phyloP scores from a whole-genome alignment of 305 asterid species.

The Ilex paraguariensis region DNA sequence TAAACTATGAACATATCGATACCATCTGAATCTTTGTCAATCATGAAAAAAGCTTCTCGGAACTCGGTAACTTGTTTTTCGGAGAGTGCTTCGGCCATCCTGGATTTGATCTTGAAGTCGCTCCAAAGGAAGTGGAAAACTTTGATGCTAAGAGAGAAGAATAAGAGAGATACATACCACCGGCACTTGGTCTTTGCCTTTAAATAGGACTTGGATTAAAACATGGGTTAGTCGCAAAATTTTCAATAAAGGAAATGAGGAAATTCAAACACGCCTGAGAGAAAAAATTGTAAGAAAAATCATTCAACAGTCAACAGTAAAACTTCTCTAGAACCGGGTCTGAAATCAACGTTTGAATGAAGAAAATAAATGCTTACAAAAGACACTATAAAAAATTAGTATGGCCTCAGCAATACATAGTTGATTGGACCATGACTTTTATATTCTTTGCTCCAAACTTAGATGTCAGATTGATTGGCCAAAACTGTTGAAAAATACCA shows the following conservation, averaged over 20 bases:
- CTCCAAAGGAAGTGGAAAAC: neutral
- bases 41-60: slow-evolving; percentile 34
- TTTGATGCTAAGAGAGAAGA: neutral
- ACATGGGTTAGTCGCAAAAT: neutral
- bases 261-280: neutral
- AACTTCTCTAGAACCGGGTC: too few species aligned
- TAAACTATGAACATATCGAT: neutral
- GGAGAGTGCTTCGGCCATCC: slow-evolving; percentile 19
- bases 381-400: too few species aligned
- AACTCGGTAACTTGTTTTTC: slow-evolving; percentile 34
- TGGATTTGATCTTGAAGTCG: neutral
- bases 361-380: too few species aligned
- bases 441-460: too few species aligned
- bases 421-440: too few species aligned
- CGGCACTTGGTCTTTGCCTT: neutral
- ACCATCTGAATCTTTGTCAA: slow-evolving; percentile 41
- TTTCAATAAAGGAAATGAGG: neutral
- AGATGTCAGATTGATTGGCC: too few species aligned
- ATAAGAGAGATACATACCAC: neutral
- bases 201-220: neutral
- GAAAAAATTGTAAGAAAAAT: too few species aligned
- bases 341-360: too few species aligned
- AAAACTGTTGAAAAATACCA: too few species aligned
- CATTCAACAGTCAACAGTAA: neutral
- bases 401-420: too few species aligned